Evolutionary conservation across 2,329 filamentous ascomycete genomes (phyloP), one percentile per base, ranked within the genome.

Genomic region (Trichoderma brevicompactum): DNA sequence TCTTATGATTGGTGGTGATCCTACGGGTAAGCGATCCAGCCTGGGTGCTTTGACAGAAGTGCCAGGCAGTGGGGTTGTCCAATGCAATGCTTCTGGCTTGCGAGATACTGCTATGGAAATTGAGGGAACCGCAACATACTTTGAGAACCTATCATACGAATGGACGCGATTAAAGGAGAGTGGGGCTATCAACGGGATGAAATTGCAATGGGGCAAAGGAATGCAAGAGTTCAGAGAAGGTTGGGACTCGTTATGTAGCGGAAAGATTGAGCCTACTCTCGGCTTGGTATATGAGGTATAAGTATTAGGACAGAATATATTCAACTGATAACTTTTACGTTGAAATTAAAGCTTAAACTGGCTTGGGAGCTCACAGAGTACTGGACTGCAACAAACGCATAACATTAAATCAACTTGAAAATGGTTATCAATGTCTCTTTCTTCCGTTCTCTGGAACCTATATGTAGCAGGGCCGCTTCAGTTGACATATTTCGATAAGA

Each of bases 1-100:
- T 8, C 56, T 60, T 4, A 49, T 60, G 3, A 43, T 60, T 12
- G 56, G 56, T n/a, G 56, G 56, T 34, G 56, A 60, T 60, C 56
- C 56, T 5, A 44, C 36, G 13, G 43, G 56, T 3, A 28, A 40
- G 13, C 32, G 43, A 2, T 60, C 56, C 9, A 48, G 46, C 8
- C 12, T 60, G 8, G 19, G 41, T 23, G 44, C 32, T 7, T 13
- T 41, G 7, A 32, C 52, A 13, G 36, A 55, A 55, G 34, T 60
- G 9, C 56, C 56, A 5, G 52, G 52, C 12, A 60, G 56, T 9
- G 34, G 43, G n/a, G 44, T 40, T 9, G 12, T 40, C n/a, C 1
- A 19, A 19, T 60, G 56, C 41, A 60, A 38, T 40, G 56, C 56
- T 48, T 60, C 56, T 17, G 17, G 44, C 44, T 23, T 60, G 34